phyloP scores from a whole-genome alignment of 2,329 filamentous ascomycete species.

The Hawksworthiomyces lignivorus region DNA sequence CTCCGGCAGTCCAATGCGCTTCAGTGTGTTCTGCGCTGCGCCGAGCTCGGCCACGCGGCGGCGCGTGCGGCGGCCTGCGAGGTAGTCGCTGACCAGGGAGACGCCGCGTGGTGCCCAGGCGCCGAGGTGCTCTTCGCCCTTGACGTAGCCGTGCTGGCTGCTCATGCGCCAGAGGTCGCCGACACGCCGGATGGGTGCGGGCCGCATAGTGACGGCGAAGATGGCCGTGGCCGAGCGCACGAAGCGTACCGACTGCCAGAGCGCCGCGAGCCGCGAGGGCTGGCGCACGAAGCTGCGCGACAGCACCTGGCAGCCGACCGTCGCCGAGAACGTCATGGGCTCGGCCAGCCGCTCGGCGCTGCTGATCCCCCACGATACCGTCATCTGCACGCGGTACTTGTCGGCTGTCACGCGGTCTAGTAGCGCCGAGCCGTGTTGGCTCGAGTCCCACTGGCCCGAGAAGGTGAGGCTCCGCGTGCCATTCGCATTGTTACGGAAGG shows the following conservation, averaged over 20 bases:
- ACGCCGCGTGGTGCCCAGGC: constrained; percentile 87
- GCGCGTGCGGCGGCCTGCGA: constrained; percentile 65
- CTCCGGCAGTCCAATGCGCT: constrained; percentile 45
- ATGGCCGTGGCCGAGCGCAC: constrained; percentile 81
- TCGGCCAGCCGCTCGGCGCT: constrained; percentile 71
- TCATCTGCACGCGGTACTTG: constrained; percentile 84
- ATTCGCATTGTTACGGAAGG: constrained; percentile 78
- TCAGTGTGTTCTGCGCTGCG: constrained; percentile 59
- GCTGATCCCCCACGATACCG: constrained; percentile 75
- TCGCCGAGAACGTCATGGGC: constrained; percentile 78
- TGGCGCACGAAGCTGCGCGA: constrained; percentile 79
- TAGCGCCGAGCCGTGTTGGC: constrained; percentile 81
- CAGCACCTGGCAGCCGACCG: constrained; percentile 74
- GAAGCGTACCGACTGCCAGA: constrained; percentile 79
- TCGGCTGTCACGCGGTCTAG: constrained; percentile 92
- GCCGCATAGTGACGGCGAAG: constrained; percentile 79
- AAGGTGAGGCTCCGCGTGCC: constrained; percentile 82
- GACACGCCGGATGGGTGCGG: constrained; percentile 81
- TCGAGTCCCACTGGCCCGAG: constrained; percentile 94
- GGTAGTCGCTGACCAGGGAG: constrained; percentile 82
- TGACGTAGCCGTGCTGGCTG: constrained; percentile 90
- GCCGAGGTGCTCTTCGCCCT: constrained; percentile 80
- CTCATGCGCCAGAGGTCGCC: constrained; percentile 96
- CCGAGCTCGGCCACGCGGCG: constrained; percentile 73
- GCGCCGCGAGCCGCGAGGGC: constrained; percentile 74